phyloP scores from a whole-genome alignment of 2,329 filamentous ascomycete species.

The Ophiognomonia clavigignenti-juglandacearum region DNA sequence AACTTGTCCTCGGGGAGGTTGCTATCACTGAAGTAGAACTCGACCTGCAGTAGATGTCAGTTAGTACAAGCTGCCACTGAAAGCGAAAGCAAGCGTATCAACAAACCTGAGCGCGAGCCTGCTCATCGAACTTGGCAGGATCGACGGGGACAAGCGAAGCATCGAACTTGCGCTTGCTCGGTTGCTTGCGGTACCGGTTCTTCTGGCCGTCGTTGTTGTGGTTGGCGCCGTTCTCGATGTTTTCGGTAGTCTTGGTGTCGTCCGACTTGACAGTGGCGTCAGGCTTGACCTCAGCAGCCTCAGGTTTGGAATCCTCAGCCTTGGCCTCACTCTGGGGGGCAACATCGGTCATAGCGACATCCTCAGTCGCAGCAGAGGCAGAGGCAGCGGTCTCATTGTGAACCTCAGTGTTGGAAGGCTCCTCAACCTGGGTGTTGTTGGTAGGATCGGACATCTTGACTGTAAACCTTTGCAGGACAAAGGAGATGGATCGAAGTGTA shows the following conservation, averaged over 20 bases:
- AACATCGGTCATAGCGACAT: slow-evolving; percentile 18
- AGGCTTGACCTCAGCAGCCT: background rate
- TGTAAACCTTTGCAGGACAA: too few relatives aligned
- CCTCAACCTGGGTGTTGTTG: background rate
- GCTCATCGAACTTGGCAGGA: slow-evolving; percentile 69
- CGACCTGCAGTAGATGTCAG: slow-evolving; percentile 56
- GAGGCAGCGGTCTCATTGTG: background rate
- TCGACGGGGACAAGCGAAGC: slow-evolving; percentile 70
- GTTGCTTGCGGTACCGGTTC: slow-evolving; percentile 16
- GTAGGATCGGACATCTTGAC: background rate
- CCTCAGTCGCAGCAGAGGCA: background rate
- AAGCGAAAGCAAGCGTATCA: background rate
- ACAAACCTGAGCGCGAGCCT: slow-evolving; percentile 77
- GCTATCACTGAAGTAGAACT: slow-evolving; percentile 93
- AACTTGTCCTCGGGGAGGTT: slow-evolving; percentile 88
- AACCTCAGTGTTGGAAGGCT: background rate
- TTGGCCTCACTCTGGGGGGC: slow-evolving; percentile 17
- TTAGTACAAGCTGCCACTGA: slow-evolving; percentile 9
- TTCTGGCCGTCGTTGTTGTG: slow-evolving; percentile 20
- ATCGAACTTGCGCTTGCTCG: slow-evolving; percentile 66
- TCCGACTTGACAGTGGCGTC: slow-evolving; percentile 20
- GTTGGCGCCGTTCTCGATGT: slow-evolving; percentile 16
- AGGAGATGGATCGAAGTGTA: background rate
- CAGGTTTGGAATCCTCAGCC: slow-evolving; percentile 20
- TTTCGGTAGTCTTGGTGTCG: slow-evolving; percentile 25